Percentiles rank a stretch among this genome's conserved stretches.
These are phyloP conservation scores for Flaveria floridana DNA, from an alignment of 140 eudicot genomes.

Conservation along the genomic window DNA sequence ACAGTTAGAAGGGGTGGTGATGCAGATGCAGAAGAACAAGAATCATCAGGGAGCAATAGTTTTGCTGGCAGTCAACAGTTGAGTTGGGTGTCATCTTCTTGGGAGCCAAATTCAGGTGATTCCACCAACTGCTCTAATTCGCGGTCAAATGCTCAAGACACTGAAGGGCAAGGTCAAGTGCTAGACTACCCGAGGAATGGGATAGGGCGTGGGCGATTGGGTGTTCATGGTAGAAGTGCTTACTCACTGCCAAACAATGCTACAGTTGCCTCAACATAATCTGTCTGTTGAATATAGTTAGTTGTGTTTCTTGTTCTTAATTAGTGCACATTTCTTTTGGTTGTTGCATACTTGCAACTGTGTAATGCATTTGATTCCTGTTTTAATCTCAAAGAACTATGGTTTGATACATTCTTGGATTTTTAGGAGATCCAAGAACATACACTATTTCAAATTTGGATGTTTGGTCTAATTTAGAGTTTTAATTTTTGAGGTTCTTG, in stretches of 20 bases:
- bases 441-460: too few relatives aligned
- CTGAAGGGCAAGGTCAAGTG: conserved; percentile 31
- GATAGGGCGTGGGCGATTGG: conserved; percentile 50
- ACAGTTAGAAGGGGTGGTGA: conserved; percentile 71
- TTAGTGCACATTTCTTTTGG: conserved; percentile 30
- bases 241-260: conserved; percentile 39
- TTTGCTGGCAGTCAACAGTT: conserved; percentile 55
- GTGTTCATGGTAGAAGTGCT: conserved; percentile 41
- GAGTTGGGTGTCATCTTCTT: conserved; percentile 72
- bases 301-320: background rate
- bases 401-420: conserved; percentile 17
- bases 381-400: conserved; percentile 20
- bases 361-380: conserved; percentile 29
- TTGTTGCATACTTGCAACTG: conserved; percentile 42
- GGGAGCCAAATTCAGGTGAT: conserved; percentile 91
- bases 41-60: conserved; percentile 92
- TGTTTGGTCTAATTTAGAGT: background rate
- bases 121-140: conserved; percentile 51
- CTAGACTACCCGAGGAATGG: conserved; percentile 49
- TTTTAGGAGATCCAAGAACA: too few relatives aligned
- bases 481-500: too few relatives aligned
- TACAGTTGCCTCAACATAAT: conserved; percentile 45
- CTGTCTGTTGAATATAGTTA: background rate
- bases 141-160: conserved; percentile 38
- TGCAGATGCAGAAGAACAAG: conserved; percentile 65